Percentiles rank a stretch among this genome's conserved stretches.
Evolutionary conservation across 2,329 filamentous ascomycete genomes (phyloP).

Genomic region (Mycosphaerella arachidis): DNA sequence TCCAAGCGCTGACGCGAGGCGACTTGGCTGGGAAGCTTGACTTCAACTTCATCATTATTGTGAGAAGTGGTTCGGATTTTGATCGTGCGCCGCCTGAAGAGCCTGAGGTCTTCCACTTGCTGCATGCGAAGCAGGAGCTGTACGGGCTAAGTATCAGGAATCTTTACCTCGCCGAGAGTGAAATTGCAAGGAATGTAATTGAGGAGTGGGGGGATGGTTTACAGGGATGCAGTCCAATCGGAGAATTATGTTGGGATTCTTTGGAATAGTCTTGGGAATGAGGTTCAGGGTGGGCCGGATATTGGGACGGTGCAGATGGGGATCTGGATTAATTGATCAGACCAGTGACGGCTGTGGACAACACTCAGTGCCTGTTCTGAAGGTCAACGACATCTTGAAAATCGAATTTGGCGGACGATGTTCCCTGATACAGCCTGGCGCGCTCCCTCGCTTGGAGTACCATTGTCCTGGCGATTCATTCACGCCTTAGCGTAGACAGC

Average conservation of each 20-base stretch:
- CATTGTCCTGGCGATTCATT: no score
- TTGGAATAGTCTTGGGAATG: slow-evolving; percentile 60
- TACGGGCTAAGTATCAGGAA: slow-evolving; percentile 62
- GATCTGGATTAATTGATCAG: slow-evolving; percentile 9
- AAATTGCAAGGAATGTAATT: slow-evolving; percentile 61
- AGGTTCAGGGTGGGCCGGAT: slow-evolving; percentile 56
- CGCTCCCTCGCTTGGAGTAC: no score
- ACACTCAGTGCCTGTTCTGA: no score
- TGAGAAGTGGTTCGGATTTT: slow-evolving; percentile 58
- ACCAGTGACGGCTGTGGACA: no score
- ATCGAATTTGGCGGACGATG: no score
- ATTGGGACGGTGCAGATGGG: slow-evolving; percentile 40
- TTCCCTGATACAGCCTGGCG: no score
- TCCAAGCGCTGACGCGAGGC: slow-evolving; percentile 33
- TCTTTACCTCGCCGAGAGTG: slow-evolving; percentile 59
- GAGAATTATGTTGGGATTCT: slow-evolving; percentile 67
- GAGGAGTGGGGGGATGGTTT: slow-evolving; percentile 55
- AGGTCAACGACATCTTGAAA: no score
- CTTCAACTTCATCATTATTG: slow-evolving; percentile 34
- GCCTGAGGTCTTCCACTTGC: slow-evolving; percentile 55
- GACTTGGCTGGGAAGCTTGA: slow-evolving; percentile 29
- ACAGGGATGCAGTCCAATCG: slow-evolving; percentile 51
- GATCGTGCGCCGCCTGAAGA: slow-evolving; percentile 61
- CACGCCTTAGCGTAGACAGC: no score
- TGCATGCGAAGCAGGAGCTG: slow-evolving; percentile 57